Evolutionary conservation across 805 yeast genomes (phyloP).

Genomic region (Pichia scutulata): DNA sequence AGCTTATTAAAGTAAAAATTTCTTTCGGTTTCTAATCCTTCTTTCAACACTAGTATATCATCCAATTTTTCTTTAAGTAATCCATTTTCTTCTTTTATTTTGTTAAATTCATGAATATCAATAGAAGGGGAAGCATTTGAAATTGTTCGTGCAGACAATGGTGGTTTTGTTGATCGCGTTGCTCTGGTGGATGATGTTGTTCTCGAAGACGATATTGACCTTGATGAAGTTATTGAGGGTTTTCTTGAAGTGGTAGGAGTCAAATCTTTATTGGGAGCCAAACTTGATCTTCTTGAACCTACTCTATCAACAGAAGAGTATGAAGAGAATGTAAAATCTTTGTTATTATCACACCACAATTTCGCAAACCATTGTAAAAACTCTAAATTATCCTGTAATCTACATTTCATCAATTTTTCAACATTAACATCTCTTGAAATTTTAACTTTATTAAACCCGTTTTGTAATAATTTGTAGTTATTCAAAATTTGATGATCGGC

Average conservation of each 20-base stretch:
- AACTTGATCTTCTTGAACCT: slow-evolving; percentile 5
- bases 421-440: slow-evolving; percentile 74
- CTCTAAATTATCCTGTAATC: slow-evolving; percentile 90
- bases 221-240: not conserved
- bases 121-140: not conserved
- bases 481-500: slow-evolving; percentile 69
- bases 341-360: slow-evolving; percentile 57
- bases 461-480: slow-evolving; percentile 82
- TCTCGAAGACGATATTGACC: not conserved
- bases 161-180: not conserved
- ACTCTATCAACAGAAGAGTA: slow-evolving; percentile 3
- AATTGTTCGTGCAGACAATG: not conserved
- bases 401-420: slow-evolving; percentile 74
- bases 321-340: slow-evolving; percentile 3
- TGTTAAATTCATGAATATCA: not conserved
- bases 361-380: slow-evolving; percentile 87
- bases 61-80: slow-evolving; percentile 47
- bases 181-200: not conserved
- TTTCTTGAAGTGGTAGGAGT: not conserved
- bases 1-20: slow-evolving; percentile 86
- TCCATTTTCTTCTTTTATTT: slow-evolving; percentile 36
- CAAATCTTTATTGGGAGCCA: not conserved
- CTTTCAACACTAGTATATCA: slow-evolving; percentile 52
- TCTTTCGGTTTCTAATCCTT: slow-evolving; percentile 71
- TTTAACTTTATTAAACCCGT: slow-evolving; percentile 62